A percentile compares a stretch with the other conserved stretches of the same genome.
Conservation (phyloP, 129 eudicot genomes). For the Rutidosis leptorrhynchoides region DNA sequence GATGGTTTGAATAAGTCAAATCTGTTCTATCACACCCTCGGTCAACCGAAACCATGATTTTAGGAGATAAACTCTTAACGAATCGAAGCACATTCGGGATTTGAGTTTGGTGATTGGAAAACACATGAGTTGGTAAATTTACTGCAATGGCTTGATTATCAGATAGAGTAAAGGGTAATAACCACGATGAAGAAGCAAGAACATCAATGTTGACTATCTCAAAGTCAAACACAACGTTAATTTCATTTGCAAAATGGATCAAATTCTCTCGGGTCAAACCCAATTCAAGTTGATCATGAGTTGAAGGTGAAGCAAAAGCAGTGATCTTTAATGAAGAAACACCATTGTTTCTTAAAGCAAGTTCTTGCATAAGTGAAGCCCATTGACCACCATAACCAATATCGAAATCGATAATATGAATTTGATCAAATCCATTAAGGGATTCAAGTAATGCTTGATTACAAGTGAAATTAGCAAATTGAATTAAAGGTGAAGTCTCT, state of each 20-base stretch:
- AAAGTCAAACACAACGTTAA: conserved; percentile 50
- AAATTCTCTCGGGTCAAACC: conserved; percentile 55
- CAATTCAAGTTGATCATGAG: conserved; percentile 61
- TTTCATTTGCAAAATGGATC: conserved; percentile 54
- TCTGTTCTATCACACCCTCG: conserved; percentile 70
- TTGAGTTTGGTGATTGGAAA: conserved; percentile 34
- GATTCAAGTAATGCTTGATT: conserved; percentile 70
- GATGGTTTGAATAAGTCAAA: conserved; percentile 58
- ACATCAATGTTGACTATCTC: conserved; percentile 48
- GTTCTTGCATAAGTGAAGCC: conserved; percentile 85
- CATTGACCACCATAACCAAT: conserved; percentile 80
- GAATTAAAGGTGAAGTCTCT: conserved; percentile 63
- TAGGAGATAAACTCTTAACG: conserved; percentile 58
- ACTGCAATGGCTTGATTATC: conserved; percentile 60
- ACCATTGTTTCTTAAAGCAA: conserved; percentile 42
- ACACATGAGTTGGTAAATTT: conserved; percentile 47
- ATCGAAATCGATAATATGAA: conserved; percentile 70
- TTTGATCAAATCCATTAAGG: conserved; percentile 41
- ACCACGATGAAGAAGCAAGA: conserved; percentile 46
- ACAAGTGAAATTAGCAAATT: conserved; percentile 65
- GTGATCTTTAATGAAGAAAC: conserved; percentile 56
- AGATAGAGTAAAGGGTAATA: conserved; percentile 35
- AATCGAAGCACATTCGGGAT: conserved; percentile 47
- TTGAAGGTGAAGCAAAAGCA: conserved; percentile 52
- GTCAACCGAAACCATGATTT: conserved; percentile 64